Conservation (phyloP, 805 yeast genomes). For the Zygoascus tannicola region DNA sequence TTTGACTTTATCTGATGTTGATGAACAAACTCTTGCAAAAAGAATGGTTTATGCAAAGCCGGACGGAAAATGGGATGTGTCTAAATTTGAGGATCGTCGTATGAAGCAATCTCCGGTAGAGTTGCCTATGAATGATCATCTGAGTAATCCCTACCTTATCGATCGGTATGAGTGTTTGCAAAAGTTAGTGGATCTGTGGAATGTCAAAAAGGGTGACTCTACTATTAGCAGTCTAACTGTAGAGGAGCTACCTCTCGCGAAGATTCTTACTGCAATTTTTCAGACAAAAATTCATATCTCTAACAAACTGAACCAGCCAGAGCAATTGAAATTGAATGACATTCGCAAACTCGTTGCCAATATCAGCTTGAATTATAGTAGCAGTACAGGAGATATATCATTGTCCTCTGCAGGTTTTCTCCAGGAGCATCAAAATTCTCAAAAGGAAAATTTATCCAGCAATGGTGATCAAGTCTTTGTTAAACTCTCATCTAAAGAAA, state of each 20-base stretch:
- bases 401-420: too few relatives aligned
- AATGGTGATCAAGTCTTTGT: too few relatives aligned
- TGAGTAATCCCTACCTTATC: slow-evolving; percentile 29
- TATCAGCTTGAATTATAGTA: not conserved
- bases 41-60: not conserved
- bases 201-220: not conserved
- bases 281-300: not conserved
- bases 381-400: not conserved
- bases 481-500: too few relatives aligned
- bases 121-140: slow-evolving; percentile 22
- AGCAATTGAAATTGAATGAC: not conserved
- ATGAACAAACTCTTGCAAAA: not conserved
- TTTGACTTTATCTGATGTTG: slow-evolving; percentile 36
- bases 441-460: too few relatives aligned
- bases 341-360: not conserved
- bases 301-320: not conserved
- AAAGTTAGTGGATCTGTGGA: slow-evolving; percentile 24
- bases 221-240: not conserved
- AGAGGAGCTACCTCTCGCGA: not conserved
- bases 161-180: slow-evolving; percentile 27
- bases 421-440: too few relatives aligned
- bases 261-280: not conserved
- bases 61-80: not conserved
- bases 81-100: slow-evolving; percentile 13
- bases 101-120: slow-evolving; percentile 18